Conservation (phyloP, 2,329 filamentous ascomycete genomes). For the Aspergillus bombycis region DNA sequence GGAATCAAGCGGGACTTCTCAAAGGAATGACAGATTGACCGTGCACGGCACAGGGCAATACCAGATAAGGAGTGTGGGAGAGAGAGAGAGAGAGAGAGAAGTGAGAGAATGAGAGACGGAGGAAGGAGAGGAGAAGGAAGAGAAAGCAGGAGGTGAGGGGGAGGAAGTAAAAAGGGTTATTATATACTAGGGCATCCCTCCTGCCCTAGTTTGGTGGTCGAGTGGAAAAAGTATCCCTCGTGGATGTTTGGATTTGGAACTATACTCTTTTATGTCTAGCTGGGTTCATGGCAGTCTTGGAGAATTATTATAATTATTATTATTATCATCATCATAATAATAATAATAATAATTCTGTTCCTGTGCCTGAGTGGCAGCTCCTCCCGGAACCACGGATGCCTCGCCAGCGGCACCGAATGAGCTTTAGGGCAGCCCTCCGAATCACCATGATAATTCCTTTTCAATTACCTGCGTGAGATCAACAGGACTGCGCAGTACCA, state of each 20-base stretch:
- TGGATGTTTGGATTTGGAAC: background rate
- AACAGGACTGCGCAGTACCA: background rate
- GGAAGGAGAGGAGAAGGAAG: background rate
- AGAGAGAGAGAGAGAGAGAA: background rate
- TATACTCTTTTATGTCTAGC: background rate
- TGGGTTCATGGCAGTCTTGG: background rate
- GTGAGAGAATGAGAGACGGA: background rate
- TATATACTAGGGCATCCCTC: background rate
- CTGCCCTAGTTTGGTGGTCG: background rate
- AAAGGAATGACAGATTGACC: constrained; percentile 34
- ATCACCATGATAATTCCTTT: too few species aligned
- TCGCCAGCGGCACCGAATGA: background rate
- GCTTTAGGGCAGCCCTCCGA: background rate
- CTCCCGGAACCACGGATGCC: background rate
- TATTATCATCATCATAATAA: too few species aligned
- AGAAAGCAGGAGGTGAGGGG: background rate
- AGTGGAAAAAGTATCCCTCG: background rate
- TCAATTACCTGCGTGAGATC: background rate
- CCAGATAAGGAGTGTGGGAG: constrained; percentile 8
- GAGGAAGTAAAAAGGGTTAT: background rate
- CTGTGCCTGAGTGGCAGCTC: background rate
- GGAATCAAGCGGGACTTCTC: constrained; percentile 1
- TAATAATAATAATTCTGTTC: background rate
- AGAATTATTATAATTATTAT: background rate
- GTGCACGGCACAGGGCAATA: constrained; percentile 38